These are phyloP conservation scores for Aspergillus quadricinctus DNA, from an alignment of 2,329 filamentous ascomycete species.

Conservation along the genomic window DNA sequence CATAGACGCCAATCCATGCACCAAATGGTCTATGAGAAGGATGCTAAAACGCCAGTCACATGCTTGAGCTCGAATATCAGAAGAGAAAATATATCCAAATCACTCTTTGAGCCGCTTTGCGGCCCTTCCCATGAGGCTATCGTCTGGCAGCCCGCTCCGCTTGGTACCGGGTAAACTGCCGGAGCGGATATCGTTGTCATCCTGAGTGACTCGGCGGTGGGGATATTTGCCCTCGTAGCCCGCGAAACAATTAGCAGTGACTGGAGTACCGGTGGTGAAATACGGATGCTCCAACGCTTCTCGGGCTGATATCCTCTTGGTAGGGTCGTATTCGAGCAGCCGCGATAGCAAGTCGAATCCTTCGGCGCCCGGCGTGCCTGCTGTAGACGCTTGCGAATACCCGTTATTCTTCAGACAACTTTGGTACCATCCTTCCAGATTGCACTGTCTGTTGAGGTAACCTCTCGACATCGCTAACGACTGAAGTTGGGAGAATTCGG, in stretches of 20 bases:
- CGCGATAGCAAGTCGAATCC: constrained; percentile 78
- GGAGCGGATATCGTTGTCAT: constrained; percentile 93
- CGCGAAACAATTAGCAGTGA: constrained; percentile 84
- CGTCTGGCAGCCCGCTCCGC: constrained; percentile 78
- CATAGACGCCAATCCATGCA: neutral
- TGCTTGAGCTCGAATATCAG: neutral
- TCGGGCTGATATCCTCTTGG: constrained; percentile 79
- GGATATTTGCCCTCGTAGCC: constrained; percentile 86
- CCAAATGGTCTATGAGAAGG: neutral
- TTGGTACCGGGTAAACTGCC: constrained; percentile 88
- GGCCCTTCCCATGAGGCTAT: constrained; percentile 58
- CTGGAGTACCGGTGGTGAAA: constrained; percentile 66
- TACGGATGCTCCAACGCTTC: constrained; percentile 88
- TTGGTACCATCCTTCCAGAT: constrained; percentile 77
- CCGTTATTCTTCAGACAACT: constrained; percentile 60
- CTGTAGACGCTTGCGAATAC: constrained; percentile 46
- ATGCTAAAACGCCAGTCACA: neutral
- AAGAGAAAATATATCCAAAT: constrained; percentile 3
- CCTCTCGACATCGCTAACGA: constrained; percentile 45
- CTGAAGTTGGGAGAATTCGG: constrained; percentile 72
- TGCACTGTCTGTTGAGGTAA: constrained; percentile 50
- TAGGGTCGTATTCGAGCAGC: constrained; percentile 88
- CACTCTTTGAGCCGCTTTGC: constrained; percentile 53
- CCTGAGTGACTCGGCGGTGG: constrained; percentile 81
- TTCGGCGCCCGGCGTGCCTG: constrained; percentile 63